Conservation (phyloP, 768 basidiomycete species). For the Gymnopilus dilepis region DNA sequence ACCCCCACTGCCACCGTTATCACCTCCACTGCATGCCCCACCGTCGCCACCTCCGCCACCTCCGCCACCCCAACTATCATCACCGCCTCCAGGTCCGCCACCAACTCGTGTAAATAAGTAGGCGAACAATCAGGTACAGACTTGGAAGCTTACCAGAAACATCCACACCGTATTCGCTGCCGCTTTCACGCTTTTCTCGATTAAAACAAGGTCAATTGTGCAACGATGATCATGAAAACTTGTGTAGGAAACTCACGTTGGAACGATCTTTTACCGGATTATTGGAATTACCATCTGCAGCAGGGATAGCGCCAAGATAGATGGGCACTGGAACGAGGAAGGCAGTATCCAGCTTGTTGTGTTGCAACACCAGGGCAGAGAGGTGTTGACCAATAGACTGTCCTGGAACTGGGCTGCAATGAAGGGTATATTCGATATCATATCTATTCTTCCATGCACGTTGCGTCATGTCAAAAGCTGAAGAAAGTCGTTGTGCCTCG, state of each 20-base stretch:
- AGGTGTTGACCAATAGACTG: constrained; percentile 49
- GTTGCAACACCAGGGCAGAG: constrained; percentile 31
- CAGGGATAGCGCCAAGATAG: constrained; percentile 26
- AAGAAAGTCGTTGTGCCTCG: constrained; percentile 27
- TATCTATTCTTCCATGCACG: constrained; percentile 34
- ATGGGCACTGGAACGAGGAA: constrained; percentile 48
- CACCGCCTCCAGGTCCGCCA: constrained; percentile 15
- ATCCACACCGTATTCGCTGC: too few relatives aligned
- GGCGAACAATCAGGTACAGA: too few relatives aligned
- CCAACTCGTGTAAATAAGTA: too few relatives aligned
- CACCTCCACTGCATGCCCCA: too few relatives aligned
- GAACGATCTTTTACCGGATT: constrained; percentile 9
- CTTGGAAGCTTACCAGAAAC: background rate
- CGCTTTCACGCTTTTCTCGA: too few relatives aligned
- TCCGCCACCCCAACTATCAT: too few relatives aligned
- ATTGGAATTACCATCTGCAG: constrained; percentile 21
- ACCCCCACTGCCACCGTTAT: too few relatives aligned
- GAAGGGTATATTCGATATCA: constrained; percentile 57
- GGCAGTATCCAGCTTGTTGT: constrained; percentile 13
- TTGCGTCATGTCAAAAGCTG: constrained; percentile 32
- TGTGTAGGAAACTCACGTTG: too few relatives aligned
- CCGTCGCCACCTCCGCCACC: too few relatives aligned
- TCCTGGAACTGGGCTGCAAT: constrained; percentile 60
- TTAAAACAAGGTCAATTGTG: too few relatives aligned
- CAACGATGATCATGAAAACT: too few relatives aligned